Evolutionary conservation across 2,329 filamentous ascomycete species (phyloP).

Genomic region (Botrytis galanthina): DNA sequence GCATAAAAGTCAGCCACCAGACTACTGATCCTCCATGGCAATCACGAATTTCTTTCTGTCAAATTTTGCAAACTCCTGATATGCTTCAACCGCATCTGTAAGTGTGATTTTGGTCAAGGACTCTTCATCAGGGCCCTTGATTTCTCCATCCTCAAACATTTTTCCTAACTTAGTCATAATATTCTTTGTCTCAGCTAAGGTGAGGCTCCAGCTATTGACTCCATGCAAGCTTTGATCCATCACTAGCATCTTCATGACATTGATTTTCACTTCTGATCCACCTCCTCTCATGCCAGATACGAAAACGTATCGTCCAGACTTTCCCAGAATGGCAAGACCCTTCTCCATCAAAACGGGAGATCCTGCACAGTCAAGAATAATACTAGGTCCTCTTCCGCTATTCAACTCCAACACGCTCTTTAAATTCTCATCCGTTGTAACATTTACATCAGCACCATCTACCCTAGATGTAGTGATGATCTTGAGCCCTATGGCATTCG

Average conservation of each 20-base stretch:
- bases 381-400: not conserved
- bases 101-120: not conserved
- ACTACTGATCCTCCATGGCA: not conserved
- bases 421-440: not conserved
- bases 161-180: not conserved
- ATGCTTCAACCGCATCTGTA: not conserved
- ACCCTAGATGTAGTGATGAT: not conserved
- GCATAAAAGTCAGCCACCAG: not conserved
- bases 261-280: not conserved
- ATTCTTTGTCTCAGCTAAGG: not conserved
- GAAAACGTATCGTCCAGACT: constrained; percentile 2
- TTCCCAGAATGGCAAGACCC: constrained; percentile 1
- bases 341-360: constrained; percentile 4
- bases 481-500: not conserved
- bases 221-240: constrained; percentile 13
- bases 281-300: constrained; percentile 4
- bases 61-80: not conserved
- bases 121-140: not conserved
- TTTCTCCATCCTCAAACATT: not conserved
- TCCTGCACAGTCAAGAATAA: constrained; percentile 12
- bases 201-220: not conserved
- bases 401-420: not conserved
- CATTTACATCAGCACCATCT: constrained; percentile 2
- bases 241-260: constrained; percentile 4
- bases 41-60: constrained; percentile 11